phyloP scores from a whole-genome alignment of 768 basidiomycete genomes.

The Arthromyces matolae region DNA sequence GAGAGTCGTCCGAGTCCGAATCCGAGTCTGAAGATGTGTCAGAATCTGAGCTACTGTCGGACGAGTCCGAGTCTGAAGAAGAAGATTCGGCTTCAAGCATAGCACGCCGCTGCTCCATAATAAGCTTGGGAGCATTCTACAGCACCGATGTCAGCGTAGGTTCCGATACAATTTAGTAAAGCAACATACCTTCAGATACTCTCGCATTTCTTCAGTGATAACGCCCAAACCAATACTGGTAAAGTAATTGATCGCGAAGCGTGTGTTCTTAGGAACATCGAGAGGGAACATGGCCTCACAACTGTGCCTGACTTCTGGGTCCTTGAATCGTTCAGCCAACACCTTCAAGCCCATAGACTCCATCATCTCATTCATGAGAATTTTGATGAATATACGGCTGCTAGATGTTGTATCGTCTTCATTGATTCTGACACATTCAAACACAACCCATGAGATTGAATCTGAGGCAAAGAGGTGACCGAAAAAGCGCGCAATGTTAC shows the following conservation, averaged over 20 bases:
- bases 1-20: constrained; percentile 18
- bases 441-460: constrained; percentile 82
- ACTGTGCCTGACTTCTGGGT: constrained; percentile 70
- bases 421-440: constrained; percentile 86
- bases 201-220: constrained; percentile 94
- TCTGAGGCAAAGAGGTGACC: constrained; percentile 88
- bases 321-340: constrained; percentile 87
- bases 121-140: constrained; percentile 86
- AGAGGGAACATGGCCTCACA: constrained; percentile 90
- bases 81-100: constrained; percentile 67
- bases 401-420: constrained; percentile 97
- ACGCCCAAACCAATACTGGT: constrained; percentile 90
- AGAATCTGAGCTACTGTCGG: constrained; percentile 22
- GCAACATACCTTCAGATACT: constrained; percentile 81
- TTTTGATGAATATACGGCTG: constrained; percentile 96
- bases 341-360: constrained; percentile 88
- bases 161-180: background rate
- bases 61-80: constrained; percentile 32
- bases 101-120: constrained; percentile 91
- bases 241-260: constrained; percentile 97
- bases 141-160: constrained; percentile 5
- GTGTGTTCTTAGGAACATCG: constrained; percentile 94
- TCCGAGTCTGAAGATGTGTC: constrained; percentile 20
- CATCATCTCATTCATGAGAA: constrained; percentile 92
- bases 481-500: constrained; percentile 96